A percentile compares a stretch with the other conserved stretches of the same genome.
These are phyloP conservation scores for Globisporangium heterothallicum DNA, from an alignment of 352 stramenopile genomes.

Conservation along the genomic window DNA sequence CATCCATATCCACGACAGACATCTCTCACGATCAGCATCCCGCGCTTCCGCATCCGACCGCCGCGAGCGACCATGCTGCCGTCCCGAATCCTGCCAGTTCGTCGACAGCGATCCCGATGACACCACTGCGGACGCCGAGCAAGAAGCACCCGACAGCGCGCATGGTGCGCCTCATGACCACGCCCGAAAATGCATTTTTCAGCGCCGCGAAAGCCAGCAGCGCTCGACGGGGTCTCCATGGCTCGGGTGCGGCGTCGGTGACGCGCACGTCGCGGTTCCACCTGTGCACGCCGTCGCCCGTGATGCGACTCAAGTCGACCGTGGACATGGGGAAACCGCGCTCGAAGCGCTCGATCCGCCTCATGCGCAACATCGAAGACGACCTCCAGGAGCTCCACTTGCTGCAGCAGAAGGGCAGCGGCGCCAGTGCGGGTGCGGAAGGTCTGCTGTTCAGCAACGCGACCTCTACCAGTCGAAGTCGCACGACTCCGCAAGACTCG, in stretches of 20 bases:
- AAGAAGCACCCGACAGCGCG: conserved; percentile 9
- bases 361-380: conserved; percentile 49
- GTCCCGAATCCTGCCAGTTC: background rate
- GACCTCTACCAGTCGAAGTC: too few relatives aligned
- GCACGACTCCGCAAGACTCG: too few relatives aligned
- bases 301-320: conserved; percentile 73
- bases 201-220: background rate
- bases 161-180: conserved; percentile 28
- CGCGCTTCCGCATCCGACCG: too few relatives aligned
- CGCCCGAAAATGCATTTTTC: conserved; percentile 31
- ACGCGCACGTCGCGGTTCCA: conserved; percentile 39
- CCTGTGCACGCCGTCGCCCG: conserved; percentile 73
- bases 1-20: too few relatives aligned
- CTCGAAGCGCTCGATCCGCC: conserved; percentile 52
- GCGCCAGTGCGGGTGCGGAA: background rate
- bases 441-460: too few relatives aligned
- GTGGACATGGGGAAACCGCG: conserved; percentile 70
- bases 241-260: conserved; percentile 11
- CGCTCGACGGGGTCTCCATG: conserved; percentile 8
- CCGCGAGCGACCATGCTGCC: too few relatives aligned
- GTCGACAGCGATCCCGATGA: background rate
- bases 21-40: too few relatives aligned
- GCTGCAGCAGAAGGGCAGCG: background rate
- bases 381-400: conserved; percentile 32
- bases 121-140: conserved; percentile 9